Evolutionary conservation across 2,329 filamentous ascomycete species (phyloP), one percentile per base, ranked within the genome.

Genomic region (Paraphaeosphaeria sporulosa): DNA sequence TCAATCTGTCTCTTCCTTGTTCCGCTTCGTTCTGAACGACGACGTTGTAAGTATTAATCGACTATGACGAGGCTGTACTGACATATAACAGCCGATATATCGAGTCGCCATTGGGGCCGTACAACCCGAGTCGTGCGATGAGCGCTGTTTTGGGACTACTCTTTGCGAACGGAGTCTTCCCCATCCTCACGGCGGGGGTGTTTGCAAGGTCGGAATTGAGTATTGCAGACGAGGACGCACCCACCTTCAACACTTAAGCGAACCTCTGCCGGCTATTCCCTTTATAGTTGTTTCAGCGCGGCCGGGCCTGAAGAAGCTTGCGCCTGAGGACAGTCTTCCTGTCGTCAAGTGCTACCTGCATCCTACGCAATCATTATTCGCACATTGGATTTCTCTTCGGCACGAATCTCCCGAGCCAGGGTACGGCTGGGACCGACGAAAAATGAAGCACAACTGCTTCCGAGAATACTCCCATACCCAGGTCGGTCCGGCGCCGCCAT

Each of bases 71-170:
- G 4, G 56, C 1, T 61, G 19, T 12, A 47, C 76, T 64, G 66
- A 83, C 82, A 69, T 57, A 50, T 34, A 84, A 80, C 67, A 80
- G 63, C 21, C 72, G 77, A 60, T 84, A 81, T 13, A 81, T 64
- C 27, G 74, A 65, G 47, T 80, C 79, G 25, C 60, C 60, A 2
- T 40, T 9, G 36, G 12, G 1, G 21, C 60, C 60, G 32, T 74
- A 75, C 46, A 83, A 67, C 1, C 78, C 77, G 13, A 83, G 73
- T 42, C 79, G 70, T 55, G 75, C 67, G 61, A 82, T 80, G 55
- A 83, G 77, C 34, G 75, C 75, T 19, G 73, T 70, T 70, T 82
- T 83, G 51, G 79, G 78, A 59, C 80, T 79, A 67, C 81, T 83
- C 68, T 76, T 79, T 47, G 81, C 76, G 58, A 82, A 68, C 44